Evolutionary conservation across 2,329 filamentous ascomycete genomes (phyloP), one percentile per base, ranked within the genome.

Genomic region (Penicillium sp.): DNA sequence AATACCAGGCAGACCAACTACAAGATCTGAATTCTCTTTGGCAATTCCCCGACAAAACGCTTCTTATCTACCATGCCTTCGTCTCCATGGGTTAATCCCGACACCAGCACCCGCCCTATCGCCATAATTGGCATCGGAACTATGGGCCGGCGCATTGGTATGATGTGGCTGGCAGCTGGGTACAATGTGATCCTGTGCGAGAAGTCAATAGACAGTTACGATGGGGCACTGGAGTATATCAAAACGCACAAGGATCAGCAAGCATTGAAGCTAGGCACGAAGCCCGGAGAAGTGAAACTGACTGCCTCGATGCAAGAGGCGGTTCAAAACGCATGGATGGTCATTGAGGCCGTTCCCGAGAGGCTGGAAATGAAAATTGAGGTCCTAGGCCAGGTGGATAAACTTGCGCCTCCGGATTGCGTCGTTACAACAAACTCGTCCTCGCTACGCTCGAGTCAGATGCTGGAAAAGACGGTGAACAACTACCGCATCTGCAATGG

Each of bases 401-500:
- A 46, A 3, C 5, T 56, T 12, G 46, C 56, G 2, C 52, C 50
- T 17, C 23, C 49, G 20, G 56, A 60, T 40, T 61, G 52, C 23
- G 37, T 61, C 13, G 51, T 61, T 13, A 21, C 56, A 13, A 52
- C 54, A 12, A 60, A 61, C 41, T 61, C 59, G 8, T 60, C 59
- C 1, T 61, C 59, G 15, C 27, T 60, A 9, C 52, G 49, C 18
- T 43, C 44, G 7, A 56, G 55, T 30, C 57, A 60, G 52, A 58
- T 60, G 56, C 54, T 61, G 44, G 46, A 23, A 20, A 56, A 60
- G 1, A 60, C 59, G 26, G 32, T 48, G 20, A 44, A 49, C 20
- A 60, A 58, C n/a, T 61, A 60, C 49, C 59, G 59, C n/a, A 60
- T 60, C 49, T 58, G 52, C 17, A 60, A 61, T 43, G 49, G 49